Conservation (phyloP, 2,329 filamentous ascomycete species). For the Neopestalotiopsis rosae region DNA sequence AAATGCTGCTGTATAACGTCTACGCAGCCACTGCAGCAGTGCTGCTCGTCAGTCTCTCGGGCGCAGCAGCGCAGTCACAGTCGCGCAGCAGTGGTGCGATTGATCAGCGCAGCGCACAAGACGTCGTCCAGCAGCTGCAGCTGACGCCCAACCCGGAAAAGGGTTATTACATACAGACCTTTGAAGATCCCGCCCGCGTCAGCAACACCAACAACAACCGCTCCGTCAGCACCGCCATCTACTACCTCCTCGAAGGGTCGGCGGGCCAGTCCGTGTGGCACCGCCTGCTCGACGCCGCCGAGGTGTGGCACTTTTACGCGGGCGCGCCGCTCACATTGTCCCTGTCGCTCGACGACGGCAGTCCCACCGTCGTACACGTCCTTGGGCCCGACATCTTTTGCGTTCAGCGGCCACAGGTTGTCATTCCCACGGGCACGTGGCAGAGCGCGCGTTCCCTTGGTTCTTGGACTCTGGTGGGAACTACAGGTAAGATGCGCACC, state of each 20-base stretch:
- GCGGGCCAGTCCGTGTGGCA: slow-evolving; percentile 54
- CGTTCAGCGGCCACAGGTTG: slow-evolving; percentile 48
- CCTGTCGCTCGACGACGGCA: slow-evolving; percentile 49
- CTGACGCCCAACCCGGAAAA: slow-evolving; percentile 53
- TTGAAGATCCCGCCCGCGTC: slow-evolving; percentile 42
- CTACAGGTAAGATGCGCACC: slow-evolving; percentile 30
- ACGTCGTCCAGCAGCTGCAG: slow-evolving; percentile 49
- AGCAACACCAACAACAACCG: slow-evolving; percentile 33
- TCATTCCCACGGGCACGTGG: slow-evolving; percentile 47
- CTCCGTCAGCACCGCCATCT: slow-evolving; percentile 56
- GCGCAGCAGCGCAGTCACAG: not conserved
- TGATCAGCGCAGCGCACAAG: slow-evolving; percentile 41
- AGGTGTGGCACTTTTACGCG: slow-evolving; percentile 61
- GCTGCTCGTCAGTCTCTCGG: not conserved
- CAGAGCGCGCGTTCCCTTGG: slow-evolving; percentile 51
- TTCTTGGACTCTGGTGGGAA: slow-evolving; percentile 54
- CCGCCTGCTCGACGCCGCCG: slow-evolving; percentile 49
- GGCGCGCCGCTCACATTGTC: slow-evolving; percentile 54
- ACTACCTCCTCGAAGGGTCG: slow-evolving; percentile 51
- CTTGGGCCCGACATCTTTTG: slow-evolving; percentile 50
- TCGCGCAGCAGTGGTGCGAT: slow-evolving; percentile 17
- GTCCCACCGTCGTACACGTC: slow-evolving; percentile 37
- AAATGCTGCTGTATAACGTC: not conserved
- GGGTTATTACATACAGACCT: slow-evolving; percentile 55
- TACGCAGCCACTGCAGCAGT: not conserved